Conservation (phyloP, 495 filamentous ascomycete genomes). For the Evernia prunastri region DNA sequence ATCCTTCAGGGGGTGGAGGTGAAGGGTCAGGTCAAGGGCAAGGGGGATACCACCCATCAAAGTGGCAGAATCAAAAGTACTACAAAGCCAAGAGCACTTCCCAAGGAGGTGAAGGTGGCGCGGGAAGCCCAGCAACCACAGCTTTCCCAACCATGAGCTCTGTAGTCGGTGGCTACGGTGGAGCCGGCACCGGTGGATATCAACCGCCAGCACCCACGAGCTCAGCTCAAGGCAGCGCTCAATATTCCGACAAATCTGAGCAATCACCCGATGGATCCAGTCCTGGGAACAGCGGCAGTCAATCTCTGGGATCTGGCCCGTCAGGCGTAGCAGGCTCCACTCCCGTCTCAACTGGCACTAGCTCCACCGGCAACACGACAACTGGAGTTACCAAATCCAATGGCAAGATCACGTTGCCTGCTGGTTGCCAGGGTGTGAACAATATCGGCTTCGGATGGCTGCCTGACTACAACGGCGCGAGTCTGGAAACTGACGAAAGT, state of each 20-base stretch:
- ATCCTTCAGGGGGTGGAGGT: background rate
- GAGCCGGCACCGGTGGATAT: background rate
- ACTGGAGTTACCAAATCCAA: constrained; percentile 8
- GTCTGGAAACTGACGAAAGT: constrained; percentile 8
- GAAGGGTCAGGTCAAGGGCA: background rate
- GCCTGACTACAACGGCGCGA: constrained; percentile 13
- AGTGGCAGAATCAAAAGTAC: background rate
- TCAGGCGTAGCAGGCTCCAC: background rate
- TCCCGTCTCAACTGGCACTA: background rate
- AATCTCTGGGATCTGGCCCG: background rate
- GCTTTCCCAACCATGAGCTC: background rate
- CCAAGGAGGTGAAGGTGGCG: background rate
- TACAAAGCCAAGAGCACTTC: background rate
- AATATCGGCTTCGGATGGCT: constrained; percentile 25
- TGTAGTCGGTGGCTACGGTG: constrained; percentile 2
- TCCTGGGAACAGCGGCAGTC: background rate
- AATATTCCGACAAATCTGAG: background rate
- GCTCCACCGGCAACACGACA: constrained; percentile 1
- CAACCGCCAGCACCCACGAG: constrained; percentile 1
- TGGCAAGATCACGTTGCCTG: constrained; percentile 20
- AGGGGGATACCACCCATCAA: background rate
- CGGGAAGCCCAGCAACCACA: background rate
- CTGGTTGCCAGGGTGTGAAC: constrained; percentile 20
- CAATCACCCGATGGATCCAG: background rate
- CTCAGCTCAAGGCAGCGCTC: background rate